A percentile compares a stretch with the other conserved stretches of the same genome.
phyloP scores from a whole-genome alignment of 2,329 filamentous ascomycete genomes.

The Nectriaceae sp. region DNA sequence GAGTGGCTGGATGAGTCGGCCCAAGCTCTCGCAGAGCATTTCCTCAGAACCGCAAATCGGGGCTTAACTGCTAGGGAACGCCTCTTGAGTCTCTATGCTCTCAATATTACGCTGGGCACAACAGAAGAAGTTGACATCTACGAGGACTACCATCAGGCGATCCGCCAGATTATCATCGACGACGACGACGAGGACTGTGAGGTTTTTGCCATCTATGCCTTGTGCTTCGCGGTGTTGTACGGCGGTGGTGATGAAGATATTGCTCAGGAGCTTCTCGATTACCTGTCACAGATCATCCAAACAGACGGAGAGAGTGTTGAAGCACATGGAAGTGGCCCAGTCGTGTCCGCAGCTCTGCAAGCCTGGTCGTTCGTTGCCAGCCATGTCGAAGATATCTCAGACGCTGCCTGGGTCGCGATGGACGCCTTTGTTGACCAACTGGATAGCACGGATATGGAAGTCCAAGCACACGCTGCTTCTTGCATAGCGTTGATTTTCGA shows the following conservation, averaged over 20 bases:
- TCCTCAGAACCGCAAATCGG: conserved; percentile 70
- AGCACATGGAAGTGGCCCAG: conserved; percentile 67
- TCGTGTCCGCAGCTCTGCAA: conserved; percentile 74
- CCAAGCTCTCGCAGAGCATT: conserved; percentile 59
- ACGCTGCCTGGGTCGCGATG: conserved; percentile 70
- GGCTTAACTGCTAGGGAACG: conserved; percentile 71
- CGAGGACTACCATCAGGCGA: conserved; percentile 28
- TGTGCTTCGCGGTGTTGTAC: conserved; percentile 73
- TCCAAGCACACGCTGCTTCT: conserved; percentile 76
- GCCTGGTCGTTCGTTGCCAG: conserved; percentile 82
- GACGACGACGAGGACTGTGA: conserved; percentile 65
- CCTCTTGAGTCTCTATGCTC: conserved; percentile 68
- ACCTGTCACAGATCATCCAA: conserved; percentile 74
- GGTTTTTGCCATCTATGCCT: conserved; percentile 73
- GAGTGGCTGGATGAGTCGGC: conserved; percentile 58
- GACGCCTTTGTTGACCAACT: conserved; percentile 86
- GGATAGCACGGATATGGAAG: conserved; percentile 68
- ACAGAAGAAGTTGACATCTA: conserved; percentile 58
- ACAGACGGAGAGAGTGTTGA: conserved; percentile 75
- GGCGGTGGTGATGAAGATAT: conserved; percentile 71
- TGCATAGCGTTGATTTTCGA: conserved; percentile 85
- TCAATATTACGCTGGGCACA: conserved; percentile 68
- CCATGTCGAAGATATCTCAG: conserved; percentile 72
- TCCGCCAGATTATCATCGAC: conserved; percentile 40
- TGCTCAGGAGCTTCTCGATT: conserved; percentile 71